A percentile compares a stretch with the other conserved stretches of the same genome.
Conservation (phyloP, 352 stramenopile species). For the Phytophthora boehmeriae region DNA sequence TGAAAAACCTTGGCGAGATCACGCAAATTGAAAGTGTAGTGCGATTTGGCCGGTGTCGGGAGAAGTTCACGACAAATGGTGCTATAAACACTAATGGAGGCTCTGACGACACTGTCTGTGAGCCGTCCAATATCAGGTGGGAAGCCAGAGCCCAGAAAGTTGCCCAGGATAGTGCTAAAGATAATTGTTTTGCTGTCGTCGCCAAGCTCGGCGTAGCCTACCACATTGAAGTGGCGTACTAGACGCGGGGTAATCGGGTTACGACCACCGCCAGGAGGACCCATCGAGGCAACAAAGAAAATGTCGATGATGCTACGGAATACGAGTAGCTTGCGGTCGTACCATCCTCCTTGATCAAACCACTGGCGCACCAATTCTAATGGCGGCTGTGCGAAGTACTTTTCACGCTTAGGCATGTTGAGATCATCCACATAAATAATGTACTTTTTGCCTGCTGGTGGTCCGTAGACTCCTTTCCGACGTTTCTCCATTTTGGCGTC, state of each 20-base stretch:
- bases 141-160: conserved; percentile 68
- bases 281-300: conserved; percentile 92
- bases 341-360: conserved; percentile 95
- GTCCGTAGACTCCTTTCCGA: conserved; percentile 92
- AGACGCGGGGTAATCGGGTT: conserved; percentile 93
- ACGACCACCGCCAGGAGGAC: conserved; percentile 90
- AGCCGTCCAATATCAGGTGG: conserved; percentile 58
- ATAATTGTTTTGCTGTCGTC: conserved; percentile 92
- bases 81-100: conserved; percentile 92
- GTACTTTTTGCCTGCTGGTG: conserved; percentile 91
- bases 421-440: conserved; percentile 96
- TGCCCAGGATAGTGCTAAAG: conserved; percentile 92
- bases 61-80: conserved; percentile 90
- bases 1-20: conserved; percentile 95
- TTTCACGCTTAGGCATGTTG: conserved; percentile 96
- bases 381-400: conserved; percentile 94
- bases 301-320: conserved; percentile 92
- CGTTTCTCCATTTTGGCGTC: conserved; percentile 94
- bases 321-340: conserved; percentile 92
- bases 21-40: conserved; percentile 96
- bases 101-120: conserved; percentile 71
- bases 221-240: conserved; percentile 93
- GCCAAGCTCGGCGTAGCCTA: conserved; percentile 91
- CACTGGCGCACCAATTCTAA: conserved; percentile 95
- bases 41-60: conserved; percentile 94